Evolutionary conservation across 2,329 filamentous ascomycete species (phyloP), one percentile per base, ranked within the genome.

Genomic region (Ramularia endophylla): DNA sequence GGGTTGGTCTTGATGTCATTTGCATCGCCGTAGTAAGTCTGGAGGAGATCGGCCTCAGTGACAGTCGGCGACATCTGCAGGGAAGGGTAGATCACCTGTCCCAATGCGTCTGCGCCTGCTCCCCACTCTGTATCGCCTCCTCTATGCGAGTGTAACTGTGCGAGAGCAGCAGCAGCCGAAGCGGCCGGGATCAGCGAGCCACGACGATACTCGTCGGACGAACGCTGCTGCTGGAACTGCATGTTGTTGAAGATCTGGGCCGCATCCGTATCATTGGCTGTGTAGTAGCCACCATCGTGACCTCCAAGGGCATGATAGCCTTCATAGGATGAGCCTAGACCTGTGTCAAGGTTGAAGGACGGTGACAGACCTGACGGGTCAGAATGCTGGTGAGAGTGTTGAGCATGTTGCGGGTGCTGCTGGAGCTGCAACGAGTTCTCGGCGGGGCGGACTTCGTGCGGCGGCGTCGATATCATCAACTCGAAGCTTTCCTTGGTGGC

Each of bases 401-500:
- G 55, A 6, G 22, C 6, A 6, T 25, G 22, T 18, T 50, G 43
- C 36, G 47, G 43, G 38, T 48, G 49, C 36, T 44, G 46, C 36
- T 51, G 45, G 42, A 52, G 53, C 38, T 54, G 32, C 38, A 56
- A 53, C 27, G 51, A 52, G 20, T 65, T 65, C 28, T 69, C 71
- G 43, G 70, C 67, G 48, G 76, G 77, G 32, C 75, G 77, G 58
- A 77, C 78, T 63, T 87, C 82, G 48, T 83, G 82, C 8, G 86
- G 89, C 50, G 87, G 84, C 53, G 87, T 88, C 65, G 81, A 94
- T 66, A 97, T 87, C 92, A 97, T 97, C 65, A 95, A 75, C 60
- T 85, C 73, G 68, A 98, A 95, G 80, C 88, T 95, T 70, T 97
- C 90, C 67, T 95, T 90, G 56, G 90, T 98, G 36, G 92, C 92